Conservation (phyloP, 1,284 basidiomycete species). For the Cutaneotrichosporon dermatis region DNA sequence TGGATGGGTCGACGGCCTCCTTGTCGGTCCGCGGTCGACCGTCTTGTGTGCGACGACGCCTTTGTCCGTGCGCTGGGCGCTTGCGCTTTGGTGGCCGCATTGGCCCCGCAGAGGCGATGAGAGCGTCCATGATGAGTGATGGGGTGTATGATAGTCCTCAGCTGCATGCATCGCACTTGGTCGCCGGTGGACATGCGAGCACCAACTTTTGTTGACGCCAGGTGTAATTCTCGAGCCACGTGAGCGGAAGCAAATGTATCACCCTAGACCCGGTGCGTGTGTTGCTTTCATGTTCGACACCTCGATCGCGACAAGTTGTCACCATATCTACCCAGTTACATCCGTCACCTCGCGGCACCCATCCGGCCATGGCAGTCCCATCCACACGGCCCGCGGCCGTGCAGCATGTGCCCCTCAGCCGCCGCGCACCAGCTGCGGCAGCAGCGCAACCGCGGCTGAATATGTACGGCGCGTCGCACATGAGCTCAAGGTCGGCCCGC, state of each 20-base stretch:
- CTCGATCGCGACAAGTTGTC: background rate
- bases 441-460: conserved; percentile 9
- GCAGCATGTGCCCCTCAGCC: background rate
- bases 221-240: background rate
- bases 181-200: background rate
- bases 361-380: conserved; percentile 20
- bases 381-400: conserved; percentile 8
- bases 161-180: background rate
- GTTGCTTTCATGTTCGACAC: background rate
- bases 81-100: conserved; percentile 49
- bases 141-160: too few species aligned
- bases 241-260: conserved; percentile 13
- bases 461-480: conserved; percentile 23
- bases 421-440: conserved; percentile 3
- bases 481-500: conserved; percentile 30
- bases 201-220: conserved; percentile 18
- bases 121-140: conserved; percentile 57
- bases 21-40: conserved; percentile 36
- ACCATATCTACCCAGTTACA: background rate
- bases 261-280: background rate
- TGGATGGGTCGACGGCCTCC: conserved; percentile 55
- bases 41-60: conserved; percentile 35
- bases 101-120: conserved; percentile 66
- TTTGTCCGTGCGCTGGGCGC: conserved; percentile 11
- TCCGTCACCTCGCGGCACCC: background rate